Evolutionary conservation across 1,139 yeast species (phyloP).

Genomic region (Scheffersomyces titani): DNA sequence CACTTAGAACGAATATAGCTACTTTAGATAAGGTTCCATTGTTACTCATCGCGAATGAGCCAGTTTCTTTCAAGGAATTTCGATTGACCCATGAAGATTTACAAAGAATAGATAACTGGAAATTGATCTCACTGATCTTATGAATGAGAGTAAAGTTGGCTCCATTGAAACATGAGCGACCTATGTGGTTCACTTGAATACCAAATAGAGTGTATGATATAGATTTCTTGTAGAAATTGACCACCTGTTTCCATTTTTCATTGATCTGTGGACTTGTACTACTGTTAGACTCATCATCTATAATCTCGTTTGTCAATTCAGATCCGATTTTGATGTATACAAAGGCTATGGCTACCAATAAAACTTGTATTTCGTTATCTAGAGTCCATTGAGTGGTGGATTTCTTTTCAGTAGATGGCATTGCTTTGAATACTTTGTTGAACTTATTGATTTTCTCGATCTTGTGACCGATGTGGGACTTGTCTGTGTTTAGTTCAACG

Average conservation of each 20-base stretch:
- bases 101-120: slow-evolving; percentile 43
- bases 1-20: slow-evolving; percentile 40
- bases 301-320: slow-evolving; percentile 36
- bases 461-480: background rate
- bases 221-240: slow-evolving; percentile 32
- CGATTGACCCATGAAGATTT: slow-evolving; percentile 45
- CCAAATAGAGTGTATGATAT: slow-evolving; percentile 31
- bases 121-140: slow-evolving; percentile 31
- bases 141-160: slow-evolving; percentile 24
- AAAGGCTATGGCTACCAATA: slow-evolving; percentile 26
- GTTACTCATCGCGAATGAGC: slow-evolving; percentile 31
- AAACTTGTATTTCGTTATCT: slow-evolving; percentile 29
- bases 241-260: slow-evolving; percentile 42
- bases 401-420: background rate
- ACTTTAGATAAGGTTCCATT: slow-evolving; percentile 46
- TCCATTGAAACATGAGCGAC: background rate
- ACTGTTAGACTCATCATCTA: slow-evolving; percentile 20
- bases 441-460: slow-evolving; percentile 2
- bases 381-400: slow-evolving; percentile 27
- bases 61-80: slow-evolving; percentile 25
- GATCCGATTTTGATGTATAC: slow-evolving; percentile 38
- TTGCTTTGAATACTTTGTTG: background rate
- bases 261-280: slow-evolving; percentile 13
- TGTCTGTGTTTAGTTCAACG: slow-evolving; percentile 1
- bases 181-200: slow-evolving; percentile 4